Conservation (phyloP, 75 land plant genomes). For the Sequoia sempervirens region DNA sequence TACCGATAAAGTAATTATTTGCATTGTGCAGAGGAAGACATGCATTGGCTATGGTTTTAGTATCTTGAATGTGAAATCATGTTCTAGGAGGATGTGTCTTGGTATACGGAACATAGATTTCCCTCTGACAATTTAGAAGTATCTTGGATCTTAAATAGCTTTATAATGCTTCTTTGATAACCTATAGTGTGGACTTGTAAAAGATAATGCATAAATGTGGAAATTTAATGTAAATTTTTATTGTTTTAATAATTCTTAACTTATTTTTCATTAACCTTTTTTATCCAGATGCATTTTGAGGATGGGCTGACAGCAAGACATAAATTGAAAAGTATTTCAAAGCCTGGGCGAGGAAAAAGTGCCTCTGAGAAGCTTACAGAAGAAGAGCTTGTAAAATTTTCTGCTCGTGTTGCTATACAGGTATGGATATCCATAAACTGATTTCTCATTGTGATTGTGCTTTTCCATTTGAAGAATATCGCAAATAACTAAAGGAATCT, state of each 20-base stretch:
- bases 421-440: conserved; percentile 23
- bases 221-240: background rate
- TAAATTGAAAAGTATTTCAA: conserved; percentile 56
- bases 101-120: background rate
- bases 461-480: background rate
- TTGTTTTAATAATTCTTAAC: background rate
- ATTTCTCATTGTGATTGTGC: background rate
- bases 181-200: background rate
- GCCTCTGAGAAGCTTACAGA: conserved; percentile 90
- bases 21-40: background rate
- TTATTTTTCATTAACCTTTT: background rate
- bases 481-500: background rate
- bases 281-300: conserved; percentile 82
- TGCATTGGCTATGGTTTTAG: background rate
- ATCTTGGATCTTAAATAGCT: background rate
- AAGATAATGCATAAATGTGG: background rate
- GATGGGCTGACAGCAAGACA: conserved; percentile 78
- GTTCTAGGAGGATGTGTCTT: background rate
- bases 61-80: background rate
- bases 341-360: conserved; percentile 73
- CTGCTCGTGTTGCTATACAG: conserved; percentile 72
- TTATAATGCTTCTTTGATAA: background rate
- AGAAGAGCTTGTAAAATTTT: conserved; percentile 84
- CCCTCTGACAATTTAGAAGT: background rate
- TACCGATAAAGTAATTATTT: background rate